Evolutionary conservation across 345 rosid genomes (phyloP), one percentile per base, ranked within the genome.

Genomic region (Carallia brachiata): DNA sequence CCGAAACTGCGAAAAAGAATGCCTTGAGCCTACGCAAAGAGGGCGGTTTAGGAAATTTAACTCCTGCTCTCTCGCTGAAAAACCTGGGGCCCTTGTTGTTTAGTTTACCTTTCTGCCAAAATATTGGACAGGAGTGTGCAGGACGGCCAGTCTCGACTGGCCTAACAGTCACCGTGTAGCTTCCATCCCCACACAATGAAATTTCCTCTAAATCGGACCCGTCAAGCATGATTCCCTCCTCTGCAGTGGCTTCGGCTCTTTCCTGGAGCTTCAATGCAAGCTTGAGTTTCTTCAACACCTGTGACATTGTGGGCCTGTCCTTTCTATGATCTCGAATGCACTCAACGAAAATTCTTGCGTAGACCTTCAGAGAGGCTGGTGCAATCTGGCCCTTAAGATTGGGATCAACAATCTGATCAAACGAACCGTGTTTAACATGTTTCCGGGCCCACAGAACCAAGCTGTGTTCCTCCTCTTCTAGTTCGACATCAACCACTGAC

Each of bases 391-490:
- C 66, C 34, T 10, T 60, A 1, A 69, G 47, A 60, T 60, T 60
- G 13, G 66, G 66, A 61, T 69, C 72, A 31, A 69, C 50, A 6
- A 69, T 61, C 36, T 36, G 65, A 23, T 69, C 65, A 50, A 69
- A 19, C 1, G 65, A 59, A 4, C 72, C 60, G 4, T 61, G 47
- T 61, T 52, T 61, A 50, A 60, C 8, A 48, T 61, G 65, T 36
- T n/a, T 28, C 18, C 28, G 60, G 31, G 59, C 66, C 72, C 65
- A 60, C 32, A 34, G 1, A 31, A 36, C 59, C 31, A 69, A 62
- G 59, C 72, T 61, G 4, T 69, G 72, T 4, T 69, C 36, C 23
- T 63, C 68, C 6, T 71, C 74, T 18, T 71, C 68, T 10, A 62
- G 52, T 36, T 52, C 61, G 36, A 17, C 28, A 13, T 70, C 68